These are phyloP conservation scores for Colletotrichum siamense DNA, from an alignment of 2,329 filamentous ascomycete genomes.

Conservation along the genomic window DNA sequence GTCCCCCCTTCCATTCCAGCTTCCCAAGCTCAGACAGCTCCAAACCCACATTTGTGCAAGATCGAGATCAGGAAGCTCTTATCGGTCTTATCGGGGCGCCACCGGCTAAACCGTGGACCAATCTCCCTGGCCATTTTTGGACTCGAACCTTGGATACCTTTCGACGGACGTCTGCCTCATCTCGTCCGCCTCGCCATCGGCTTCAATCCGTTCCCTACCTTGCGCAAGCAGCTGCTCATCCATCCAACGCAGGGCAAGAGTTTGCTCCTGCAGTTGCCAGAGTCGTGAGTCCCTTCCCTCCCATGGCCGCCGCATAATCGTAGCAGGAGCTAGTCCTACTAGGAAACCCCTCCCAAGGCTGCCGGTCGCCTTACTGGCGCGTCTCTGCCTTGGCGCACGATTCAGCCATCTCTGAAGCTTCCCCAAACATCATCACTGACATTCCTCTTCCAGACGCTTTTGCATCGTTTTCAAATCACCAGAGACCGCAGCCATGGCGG, in stretches of 20 bases:
- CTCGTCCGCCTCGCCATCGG: background rate
- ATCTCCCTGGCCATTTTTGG: constrained; percentile 10
- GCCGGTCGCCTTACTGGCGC: constrained; percentile 5
- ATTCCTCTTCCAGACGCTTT: background rate
- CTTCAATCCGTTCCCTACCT: background rate
- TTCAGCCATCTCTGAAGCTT: background rate
- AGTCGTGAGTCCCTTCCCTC: background rate
- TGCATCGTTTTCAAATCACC: background rate
- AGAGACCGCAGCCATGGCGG: constrained; percentile 27
- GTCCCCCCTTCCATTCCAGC: background rate
- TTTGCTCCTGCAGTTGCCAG: background rate
- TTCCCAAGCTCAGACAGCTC: background rate
- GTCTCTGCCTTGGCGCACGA: background rate
- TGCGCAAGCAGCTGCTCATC: constrained; percentile 2
- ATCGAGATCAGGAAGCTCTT: constrained; percentile 8
- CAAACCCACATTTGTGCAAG: background rate
- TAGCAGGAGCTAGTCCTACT: background rate
- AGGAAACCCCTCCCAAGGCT: constrained; percentile 1
- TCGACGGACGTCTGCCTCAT: background rate
- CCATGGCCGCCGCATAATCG: background rate
- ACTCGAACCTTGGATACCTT: background rate
- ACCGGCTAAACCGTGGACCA: constrained; percentile 15
- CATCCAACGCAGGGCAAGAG: background rate
- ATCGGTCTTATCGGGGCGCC: background rate
- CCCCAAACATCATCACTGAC: background rate